Base-by-base conservation (phyloP, 805 yeast species). In the Starmerella cellae region DNA sequence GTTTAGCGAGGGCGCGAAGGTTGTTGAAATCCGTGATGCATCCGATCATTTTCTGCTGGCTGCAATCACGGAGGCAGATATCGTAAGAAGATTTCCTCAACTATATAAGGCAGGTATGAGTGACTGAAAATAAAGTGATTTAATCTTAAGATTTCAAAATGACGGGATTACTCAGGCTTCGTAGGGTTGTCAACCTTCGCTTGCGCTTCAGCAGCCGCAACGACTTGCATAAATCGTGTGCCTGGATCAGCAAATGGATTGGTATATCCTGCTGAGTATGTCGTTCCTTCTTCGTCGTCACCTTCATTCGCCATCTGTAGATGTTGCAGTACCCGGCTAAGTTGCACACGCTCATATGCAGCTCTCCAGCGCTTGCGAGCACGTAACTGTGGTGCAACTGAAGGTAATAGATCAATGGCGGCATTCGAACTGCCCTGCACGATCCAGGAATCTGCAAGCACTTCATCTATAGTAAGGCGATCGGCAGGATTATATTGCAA, bases 371-470 rank as follows among this genome's bases (percentile, higher is more conserved):
- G 85, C 55, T 73, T 70, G 57, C 82, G 83, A 26, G 94, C 93
- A 57, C 79, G 75, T 70, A 84, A 82, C 35, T 82, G 83, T 56
- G 77, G 75, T 64, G 75, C 75, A 62, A 88, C 77, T 57, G 68
- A 71, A 20, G 94, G 94, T 60, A 84, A 71, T 65, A 88, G 72
- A 62, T 88, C 94, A 35, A 71, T 65, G 45, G 63, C 65, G 33
- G 69, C 66, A 40, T 66, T 63, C 48, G 70, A 69, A 37, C 67
- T 64, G 24, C 65, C 57, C 24, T 56, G 51, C 14, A 54, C 38
- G 37, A 87, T 71, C 97, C 97, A 87, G 23, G 78, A 74, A 62
- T 84, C 85, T 3, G 67, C 65, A 87, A 88, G 65, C 11, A 88
- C 84, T 52, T 79, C 72, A 57, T 79, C 74, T 41, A 96, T 91